Percentiles rank a stretch among this genome's conserved stretches.
These are phyloP conservation scores for thale cress (Arabidopsis thaliana) DNA, from an alignment of 345 rosid species.

Conservation along the genomic window TAIR10.1 NC_003071.7:7701001-7701500, in stretches of 20 bases:
- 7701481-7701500: background rate
- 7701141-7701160: constrained; percentile 23
- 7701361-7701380: constrained; percentile 1
- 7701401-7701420: background rate
- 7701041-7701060: background rate
- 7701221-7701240: background rate
- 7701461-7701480: background rate
- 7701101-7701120: constrained; percentile 5
- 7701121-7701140: constrained; percentile 19
- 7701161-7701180: constrained; percentile 17
- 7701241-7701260: constrained; percentile 11
- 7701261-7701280: constrained; percentile 8
- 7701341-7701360: background rate
- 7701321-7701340: background rate
- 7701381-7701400: background rate
- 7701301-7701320: constrained; percentile 6
- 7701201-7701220: background rate
- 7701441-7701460: too few species aligned
- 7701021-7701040: background rate
- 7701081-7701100: background rate
- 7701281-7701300: background rate
- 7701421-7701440: background rate
- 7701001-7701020: too few species aligned
- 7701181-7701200: constrained; percentile 17
- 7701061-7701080: background rate